Conservation (phyloP, 140 eudicot genomes). For the Ambrosia hybrid region DNA sequence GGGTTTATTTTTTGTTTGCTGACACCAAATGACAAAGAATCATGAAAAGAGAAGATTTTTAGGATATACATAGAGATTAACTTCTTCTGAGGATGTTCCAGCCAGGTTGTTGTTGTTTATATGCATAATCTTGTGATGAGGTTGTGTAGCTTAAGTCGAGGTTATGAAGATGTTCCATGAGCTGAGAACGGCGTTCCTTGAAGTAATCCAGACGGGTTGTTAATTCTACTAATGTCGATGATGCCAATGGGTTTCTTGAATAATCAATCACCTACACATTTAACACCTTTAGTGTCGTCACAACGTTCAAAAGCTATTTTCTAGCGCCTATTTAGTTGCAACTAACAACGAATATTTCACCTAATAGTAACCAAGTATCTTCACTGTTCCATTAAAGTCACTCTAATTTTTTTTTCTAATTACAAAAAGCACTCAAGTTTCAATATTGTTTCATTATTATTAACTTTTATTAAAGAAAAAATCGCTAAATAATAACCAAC, state of each 20-base stretch:
- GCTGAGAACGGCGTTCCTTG: slow-evolving; percentile 90
- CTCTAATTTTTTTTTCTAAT: neutral
- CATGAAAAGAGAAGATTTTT: slow-evolving; percentile 21
- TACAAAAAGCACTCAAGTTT: neutral
- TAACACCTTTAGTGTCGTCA: neutral
- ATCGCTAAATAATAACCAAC: too few species aligned
- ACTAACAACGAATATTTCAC: neutral
- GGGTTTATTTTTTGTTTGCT: neutral
- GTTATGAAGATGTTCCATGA: slow-evolving; percentile 94
- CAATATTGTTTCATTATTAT: neutral
- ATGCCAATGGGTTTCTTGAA: slow-evolving; percentile 59
- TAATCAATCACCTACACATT: slow-evolving; percentile 57
- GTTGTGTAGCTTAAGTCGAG: slow-evolving; percentile 67
- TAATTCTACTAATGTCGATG: slow-evolving; percentile 85
- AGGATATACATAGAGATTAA: slow-evolving; percentile 37
- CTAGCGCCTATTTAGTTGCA: neutral
- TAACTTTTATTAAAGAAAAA: too few species aligned
- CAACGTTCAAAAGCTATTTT: neutral
- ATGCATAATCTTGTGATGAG: slow-evolving; percentile 55
- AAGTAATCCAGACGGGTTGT: slow-evolving; percentile 94
- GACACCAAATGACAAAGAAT: slow-evolving; percentile 25
- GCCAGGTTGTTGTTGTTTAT: slow-evolving; percentile 51
- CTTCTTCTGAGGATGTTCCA: slow-evolving; percentile 34
- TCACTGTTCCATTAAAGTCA: neutral
- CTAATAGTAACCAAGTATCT: neutral